phyloP scores from a whole-genome alignment of 1,284 basidiomycete species.

The Agaricales sp. region DNA sequence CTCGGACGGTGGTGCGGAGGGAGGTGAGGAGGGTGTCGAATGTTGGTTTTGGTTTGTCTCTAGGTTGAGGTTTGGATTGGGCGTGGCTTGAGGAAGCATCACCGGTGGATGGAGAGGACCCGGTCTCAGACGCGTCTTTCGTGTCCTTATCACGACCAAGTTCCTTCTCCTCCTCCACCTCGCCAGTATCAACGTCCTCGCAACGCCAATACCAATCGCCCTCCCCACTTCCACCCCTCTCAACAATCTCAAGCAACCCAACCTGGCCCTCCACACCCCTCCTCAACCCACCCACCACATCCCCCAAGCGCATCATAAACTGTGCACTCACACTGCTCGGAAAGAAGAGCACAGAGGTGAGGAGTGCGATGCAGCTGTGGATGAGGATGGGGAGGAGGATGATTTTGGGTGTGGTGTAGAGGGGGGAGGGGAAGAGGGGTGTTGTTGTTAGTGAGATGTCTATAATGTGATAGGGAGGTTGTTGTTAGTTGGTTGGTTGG shows the following conservation, averaged over 20 bases:
- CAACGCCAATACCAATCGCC: neutral
- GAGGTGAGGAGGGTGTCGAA: slow-evolving; percentile 23
- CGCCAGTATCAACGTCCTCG: neutral
- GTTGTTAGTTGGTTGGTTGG: slow-evolving; percentile 1
- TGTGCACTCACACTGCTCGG: slow-evolving; percentile 57
- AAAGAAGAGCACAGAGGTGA: slow-evolving; percentile 48
- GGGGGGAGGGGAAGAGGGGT: slow-evolving; percentile 56
- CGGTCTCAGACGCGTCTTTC: neutral
- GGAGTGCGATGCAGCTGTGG: slow-evolving; percentile 49
- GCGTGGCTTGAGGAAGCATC: neutral
- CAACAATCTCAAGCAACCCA: neutral
- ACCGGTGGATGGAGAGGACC: neutral
- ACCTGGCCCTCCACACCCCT: neutral
- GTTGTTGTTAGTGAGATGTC: slow-evolving; percentile 55
- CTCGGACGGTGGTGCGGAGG: slow-evolving; percentile 27
- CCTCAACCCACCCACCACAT: slow-evolving; percentile 24
- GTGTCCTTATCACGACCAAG: neutral
- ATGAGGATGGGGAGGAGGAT: slow-evolving; percentile 54
- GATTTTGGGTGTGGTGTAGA: slow-evolving; percentile 42
- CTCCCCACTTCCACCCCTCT: too few species aligned
- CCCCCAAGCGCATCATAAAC: slow-evolving; percentile 45
- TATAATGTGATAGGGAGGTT: slow-evolving; percentile 14
- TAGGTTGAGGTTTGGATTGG: slow-evolving; percentile 20
- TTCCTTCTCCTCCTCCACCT: neutral
- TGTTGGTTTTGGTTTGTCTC: slow-evolving; percentile 40